Conservation (phyloP, 1,284 basidiomycete species). For the Anthracocystis setariae region DNA sequence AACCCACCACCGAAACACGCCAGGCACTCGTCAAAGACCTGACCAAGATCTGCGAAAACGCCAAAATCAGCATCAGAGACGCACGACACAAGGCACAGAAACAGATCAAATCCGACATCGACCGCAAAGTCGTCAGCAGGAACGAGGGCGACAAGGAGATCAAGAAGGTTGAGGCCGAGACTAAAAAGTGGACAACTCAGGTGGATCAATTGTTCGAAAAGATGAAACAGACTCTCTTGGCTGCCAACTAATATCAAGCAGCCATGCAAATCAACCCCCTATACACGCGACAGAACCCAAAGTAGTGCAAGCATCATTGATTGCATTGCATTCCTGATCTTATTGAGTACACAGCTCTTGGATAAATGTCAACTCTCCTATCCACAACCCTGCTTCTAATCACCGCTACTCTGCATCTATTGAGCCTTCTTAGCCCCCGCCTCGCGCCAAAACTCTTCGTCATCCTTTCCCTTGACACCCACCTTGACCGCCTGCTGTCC, state of each 20-base stretch:
- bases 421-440: constrained; percentile 43
- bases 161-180: constrained; percentile 55
- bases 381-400: not conserved
- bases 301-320: not conserved
- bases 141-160: constrained; percentile 56
- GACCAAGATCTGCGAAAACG: constrained; percentile 63
- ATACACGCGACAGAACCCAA: not conserved
- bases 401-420: constrained; percentile 22
- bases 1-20: constrained; percentile 63
- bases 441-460: constrained; percentile 52
- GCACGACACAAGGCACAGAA: constrained; percentile 63
- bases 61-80: constrained; percentile 56
- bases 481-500: constrained; percentile 54
- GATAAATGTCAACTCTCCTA: not conserved
- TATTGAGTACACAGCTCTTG: too few relatives aligned
- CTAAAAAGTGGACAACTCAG: constrained; percentile 50
- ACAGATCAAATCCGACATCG: constrained; percentile 62
- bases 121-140: constrained; percentile 60
- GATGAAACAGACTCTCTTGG: constrained; percentile 48
- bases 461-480: constrained; percentile 45
- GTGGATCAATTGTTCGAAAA: constrained; percentile 58
- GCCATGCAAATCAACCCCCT: not conserved
- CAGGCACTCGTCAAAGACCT: constrained; percentile 58
- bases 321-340: not conserved
- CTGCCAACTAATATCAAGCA: constrained; percentile 3